These are phyloP conservation scores for Plasmodium gonderi DNA, from an alignment of 169 alveolate genomes.

Conservation along the genomic window DNA sequence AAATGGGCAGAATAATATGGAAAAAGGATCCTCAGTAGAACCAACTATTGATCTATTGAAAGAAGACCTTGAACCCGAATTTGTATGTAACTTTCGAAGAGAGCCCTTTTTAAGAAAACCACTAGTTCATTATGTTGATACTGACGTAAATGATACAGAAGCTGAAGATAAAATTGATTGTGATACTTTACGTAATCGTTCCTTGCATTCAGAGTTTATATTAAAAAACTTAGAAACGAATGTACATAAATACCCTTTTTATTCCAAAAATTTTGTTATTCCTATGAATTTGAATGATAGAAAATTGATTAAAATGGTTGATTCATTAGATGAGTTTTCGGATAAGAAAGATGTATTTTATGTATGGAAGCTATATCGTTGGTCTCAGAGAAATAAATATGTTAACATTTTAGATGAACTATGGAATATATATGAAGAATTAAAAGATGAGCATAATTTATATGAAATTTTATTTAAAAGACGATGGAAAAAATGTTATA, in stretches of 20 bases:
- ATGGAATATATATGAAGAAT: neutral
- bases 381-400: constrained; percentile 4
- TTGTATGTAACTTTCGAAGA: neutral
- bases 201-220: neutral
- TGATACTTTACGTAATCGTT: neutral
- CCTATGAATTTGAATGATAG: neutral
- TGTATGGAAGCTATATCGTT: constrained; percentile 3
- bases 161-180: neutral
- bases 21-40: neutral
- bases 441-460: neutral
- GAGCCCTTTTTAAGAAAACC: neutral
- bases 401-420: neutral
- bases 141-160: neutral
- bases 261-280: neutral
- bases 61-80: neutral
- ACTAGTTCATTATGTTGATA: neutral
- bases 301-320: neutral
- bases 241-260: neutral
- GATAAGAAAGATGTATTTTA: neutral
- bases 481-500: constrained; percentile 1
- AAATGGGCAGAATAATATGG: neutral
- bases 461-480: neutral
- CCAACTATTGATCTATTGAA: neutral
- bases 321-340: neutral
- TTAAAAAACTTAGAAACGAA: neutral